phyloP scores from a whole-genome alignment of 1,284 basidiomycete species.

The Acaromyces ingoldii region DNA sequence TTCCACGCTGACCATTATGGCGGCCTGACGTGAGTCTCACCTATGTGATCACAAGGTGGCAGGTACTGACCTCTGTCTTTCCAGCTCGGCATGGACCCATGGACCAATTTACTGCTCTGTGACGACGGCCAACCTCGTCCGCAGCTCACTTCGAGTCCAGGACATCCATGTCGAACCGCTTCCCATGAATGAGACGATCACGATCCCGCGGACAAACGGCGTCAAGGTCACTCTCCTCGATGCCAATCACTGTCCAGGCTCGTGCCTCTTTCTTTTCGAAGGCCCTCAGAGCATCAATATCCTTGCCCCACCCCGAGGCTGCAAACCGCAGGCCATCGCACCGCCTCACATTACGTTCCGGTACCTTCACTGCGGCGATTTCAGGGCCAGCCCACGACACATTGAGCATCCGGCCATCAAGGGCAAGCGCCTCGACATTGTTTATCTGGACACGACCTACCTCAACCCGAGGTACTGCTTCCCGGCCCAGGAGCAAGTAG shows the following conservation, averaged over 20 bases:
- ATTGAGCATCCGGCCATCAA: constrained; percentile 31
- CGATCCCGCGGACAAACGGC: constrained; percentile 75
- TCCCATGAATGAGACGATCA: constrained; percentile 69
- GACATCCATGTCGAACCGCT: constrained; percentile 78
- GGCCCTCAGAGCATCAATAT: constrained; percentile 81
- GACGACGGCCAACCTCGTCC: constrained; percentile 79
- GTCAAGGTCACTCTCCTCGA: constrained; percentile 89
- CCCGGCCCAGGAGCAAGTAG: constrained; percentile 85
- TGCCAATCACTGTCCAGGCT: constrained; percentile 91
- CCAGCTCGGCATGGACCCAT: constrained; percentile 68
- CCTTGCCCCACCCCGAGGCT: constrained; percentile 19
- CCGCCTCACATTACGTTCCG: constrained; percentile 13
- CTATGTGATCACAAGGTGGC: neutral
- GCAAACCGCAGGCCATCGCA: neutral
- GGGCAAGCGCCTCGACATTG: constrained; percentile 64
- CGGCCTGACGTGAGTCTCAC: constrained; percentile 19
- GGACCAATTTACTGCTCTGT: constrained; percentile 90
- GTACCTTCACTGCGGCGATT: constrained; percentile 91
- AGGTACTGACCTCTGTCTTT: neutral
- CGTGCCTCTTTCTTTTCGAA: constrained; percentile 87
- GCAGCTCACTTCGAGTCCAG: constrained; percentile 81
- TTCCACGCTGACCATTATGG: constrained; percentile 55
- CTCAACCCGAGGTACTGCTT: constrained; percentile 91
- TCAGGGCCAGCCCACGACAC: constrained; percentile 50
- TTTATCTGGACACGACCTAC: constrained; percentile 96